Percentiles rank a stretch among this genome's conserved stretches.
phyloP scores from a whole-genome alignment of 2,329 filamentous ascomycete genomes.

The Colletotrichum higginsianum region DNA sequence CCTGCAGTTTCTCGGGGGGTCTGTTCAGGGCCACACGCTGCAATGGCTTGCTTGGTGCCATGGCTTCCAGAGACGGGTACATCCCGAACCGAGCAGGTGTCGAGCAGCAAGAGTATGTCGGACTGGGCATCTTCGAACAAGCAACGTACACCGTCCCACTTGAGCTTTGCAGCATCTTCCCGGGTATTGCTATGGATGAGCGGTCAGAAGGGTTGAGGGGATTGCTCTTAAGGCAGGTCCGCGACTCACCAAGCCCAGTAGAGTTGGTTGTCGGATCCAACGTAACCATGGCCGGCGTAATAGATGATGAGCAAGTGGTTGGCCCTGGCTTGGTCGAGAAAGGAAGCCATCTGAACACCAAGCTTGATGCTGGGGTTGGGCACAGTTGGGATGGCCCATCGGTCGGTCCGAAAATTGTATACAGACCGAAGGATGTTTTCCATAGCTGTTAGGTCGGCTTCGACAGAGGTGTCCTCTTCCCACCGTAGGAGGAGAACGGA shows the following conservation, averaged over 20 bases:
- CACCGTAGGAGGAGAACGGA: constrained; percentile 74
- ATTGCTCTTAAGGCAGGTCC: background rate
- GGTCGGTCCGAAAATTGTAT: constrained; percentile 73
- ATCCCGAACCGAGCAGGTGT: constrained; percentile 72
- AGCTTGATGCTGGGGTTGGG: constrained; percentile 74
- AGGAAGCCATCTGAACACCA: constrained; percentile 71
- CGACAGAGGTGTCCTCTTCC: constrained; percentile 71
- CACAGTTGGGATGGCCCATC: constrained; percentile 73
- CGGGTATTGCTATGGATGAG: constrained; percentile 64
- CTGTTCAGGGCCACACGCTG: constrained; percentile 70
- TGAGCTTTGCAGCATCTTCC: constrained; percentile 72
- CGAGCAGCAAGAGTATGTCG: constrained; percentile 74
- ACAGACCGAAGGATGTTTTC: constrained; percentile 72
- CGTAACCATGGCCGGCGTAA: constrained; percentile 74
- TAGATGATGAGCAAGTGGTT: constrained; percentile 76
- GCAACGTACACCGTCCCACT: constrained; percentile 75
- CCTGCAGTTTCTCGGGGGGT: constrained; percentile 59
- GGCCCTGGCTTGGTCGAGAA: constrained; percentile 70
- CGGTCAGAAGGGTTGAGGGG: constrained; percentile 52
- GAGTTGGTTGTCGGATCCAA: constrained; percentile 71
- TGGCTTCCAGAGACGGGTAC: constrained; percentile 64
- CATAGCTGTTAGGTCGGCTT: constrained; percentile 68
- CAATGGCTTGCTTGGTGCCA: constrained; percentile 74
- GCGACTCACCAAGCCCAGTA: constrained; percentile 77
- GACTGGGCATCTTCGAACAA: constrained; percentile 74